Evolutionary conservation across 495 filamentous ascomycete genomes (phyloP), one percentile per base, ranked within the genome.

Genomic region (Aspergillus diversus): DNA sequence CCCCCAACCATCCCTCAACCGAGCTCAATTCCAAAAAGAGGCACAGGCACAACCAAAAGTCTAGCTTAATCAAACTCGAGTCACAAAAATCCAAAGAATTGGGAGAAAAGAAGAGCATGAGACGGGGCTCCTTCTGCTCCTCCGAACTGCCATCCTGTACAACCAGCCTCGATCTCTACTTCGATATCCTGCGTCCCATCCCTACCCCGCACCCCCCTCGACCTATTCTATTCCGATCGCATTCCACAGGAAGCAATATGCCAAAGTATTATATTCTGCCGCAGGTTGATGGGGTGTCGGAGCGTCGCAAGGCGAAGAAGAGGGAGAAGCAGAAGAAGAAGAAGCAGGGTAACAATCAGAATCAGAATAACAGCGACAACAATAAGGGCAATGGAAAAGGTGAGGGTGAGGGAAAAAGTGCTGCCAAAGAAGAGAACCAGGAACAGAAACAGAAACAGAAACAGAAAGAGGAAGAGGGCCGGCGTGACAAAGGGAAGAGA

Each of bases 261-360:
- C 47, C 47, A 9, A 17, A 31, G 5, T 50, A 50, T 9, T 50
- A 50, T 17, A 6, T 1, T 1, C n/a, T 34, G 16, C 33, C 34
- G 27, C 57, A 53, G 54, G 21, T 57, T 1, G 57, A 61, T 15
- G 53, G 63, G 58, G 13, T 51, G 9, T 13, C 32, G 4, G 56
- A 42, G 1, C 37, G n/a, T 34, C 35, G 42, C 16, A 64, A 64
- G 61, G 54, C 59, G 55, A 63, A 63, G 62, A 68, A 56, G 58
- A 64, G 62, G 37, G 46, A 39, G 27, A 64, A 66, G 52, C 59
- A 46, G 7, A 61, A 55, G 55, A 66, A 67, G 59, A 69, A 59
- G 49, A 64, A 59, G 35, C 69, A 68, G 57, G 37, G n/a, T 1
- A 27, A 27, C 21, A 59, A 70, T 39, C 60, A 67, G 54, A 42